These are phyloP conservation scores for Tricholoma terreum DNA, from an alignment of 768 basidiomycete species.

Conservation along the genomic window DNA sequence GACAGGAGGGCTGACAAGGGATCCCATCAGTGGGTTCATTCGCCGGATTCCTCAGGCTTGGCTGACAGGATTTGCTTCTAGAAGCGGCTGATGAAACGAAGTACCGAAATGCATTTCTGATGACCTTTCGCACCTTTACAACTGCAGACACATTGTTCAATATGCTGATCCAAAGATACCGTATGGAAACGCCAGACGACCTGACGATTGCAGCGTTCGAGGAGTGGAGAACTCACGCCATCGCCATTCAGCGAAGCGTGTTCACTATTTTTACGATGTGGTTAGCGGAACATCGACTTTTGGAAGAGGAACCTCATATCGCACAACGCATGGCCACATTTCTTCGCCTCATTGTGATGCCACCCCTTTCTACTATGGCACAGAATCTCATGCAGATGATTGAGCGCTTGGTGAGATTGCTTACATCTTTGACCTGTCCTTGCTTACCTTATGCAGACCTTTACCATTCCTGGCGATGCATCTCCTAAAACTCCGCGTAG, in stretches of 20 bases:
- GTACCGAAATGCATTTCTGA: slow-evolving; percentile 68
- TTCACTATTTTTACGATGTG: slow-evolving; percentile 56
- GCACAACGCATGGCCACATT: slow-evolving; percentile 56
- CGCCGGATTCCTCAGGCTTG: background rate
- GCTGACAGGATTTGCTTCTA: background rate
- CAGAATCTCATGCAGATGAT: slow-evolving; percentile 49
- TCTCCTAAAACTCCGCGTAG: slow-evolving; percentile 28
- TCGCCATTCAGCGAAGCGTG: slow-evolving; percentile 61
- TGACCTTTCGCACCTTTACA: slow-evolving; percentile 80
- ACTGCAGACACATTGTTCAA: slow-evolving; percentile 67
- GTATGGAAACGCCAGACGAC: slow-evolving; percentile 47
- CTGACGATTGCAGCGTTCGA: slow-evolving; percentile 50
- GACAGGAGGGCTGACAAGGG: slow-evolving; percentile 34
- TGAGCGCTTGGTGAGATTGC: slow-evolving; percentile 48
- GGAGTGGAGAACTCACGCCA: slow-evolving; percentile 66
- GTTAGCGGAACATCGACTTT: slow-evolving; percentile 57
- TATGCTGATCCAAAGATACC: slow-evolving; percentile 61
- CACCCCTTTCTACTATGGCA: slow-evolving; percentile 43
- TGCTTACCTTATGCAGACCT: slow-evolving; percentile 34
- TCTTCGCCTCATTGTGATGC: slow-evolving; percentile 38
- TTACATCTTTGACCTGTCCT: background rate
- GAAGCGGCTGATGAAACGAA: slow-evolving; percentile 25
- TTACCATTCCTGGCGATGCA: slow-evolving; percentile 28
- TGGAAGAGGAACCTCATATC: slow-evolving; percentile 64
- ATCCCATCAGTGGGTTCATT: slow-evolving; percentile 52